Percentiles rank a stretch among this genome's conserved stretches.
These are phyloP conservation scores for Bipolaris bicolor DNA, from an alignment of 2,329 filamentous ascomycete genomes.

Conservation along the genomic window DNA sequence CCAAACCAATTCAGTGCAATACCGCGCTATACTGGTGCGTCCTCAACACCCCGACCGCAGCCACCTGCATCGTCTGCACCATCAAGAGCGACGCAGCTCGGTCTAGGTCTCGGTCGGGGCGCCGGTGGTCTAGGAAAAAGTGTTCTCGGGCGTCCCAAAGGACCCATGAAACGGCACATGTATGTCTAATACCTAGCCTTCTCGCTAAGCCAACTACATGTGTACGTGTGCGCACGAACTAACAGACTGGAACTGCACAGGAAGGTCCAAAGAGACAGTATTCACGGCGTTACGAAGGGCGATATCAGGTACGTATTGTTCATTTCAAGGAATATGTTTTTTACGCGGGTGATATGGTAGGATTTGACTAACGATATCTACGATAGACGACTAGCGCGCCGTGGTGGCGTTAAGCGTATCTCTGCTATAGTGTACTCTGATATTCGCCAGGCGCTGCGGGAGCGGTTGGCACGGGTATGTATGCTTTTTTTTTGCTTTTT, in stretches of 20 bases:
- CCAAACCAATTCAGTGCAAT: neutral
- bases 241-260: constrained; percentile 19
- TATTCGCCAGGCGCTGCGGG: constrained; percentile 59
- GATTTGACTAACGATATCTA: neutral
- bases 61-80: constrained; percentile 6
- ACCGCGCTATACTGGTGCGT: constrained; percentile 2
- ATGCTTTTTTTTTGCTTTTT: too few species aligned
- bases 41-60: neutral
- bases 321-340: too few species aligned
- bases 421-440: constrained; percentile 69
- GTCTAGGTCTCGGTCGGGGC: constrained; percentile 31
- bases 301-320: constrained; percentile 40
- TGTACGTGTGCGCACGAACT: neutral
- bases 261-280: constrained; percentile 42
- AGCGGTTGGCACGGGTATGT: constrained; percentile 51
- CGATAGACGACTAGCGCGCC: constrained; percentile 69
- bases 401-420: constrained; percentile 79
- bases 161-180: constrained; percentile 32
- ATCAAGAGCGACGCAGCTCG: constrained; percentile 21
- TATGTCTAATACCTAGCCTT: constrained; percentile 25
- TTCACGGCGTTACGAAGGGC: constrained; percentile 43
- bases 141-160: neutral
- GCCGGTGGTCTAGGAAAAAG: constrained; percentile 16
- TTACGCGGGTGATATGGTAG: too few species aligned
- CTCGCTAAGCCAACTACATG: neutral